phyloP scores from a whole-genome alignment of 2,329 filamentous ascomycete genomes.

The Aspergillus pseudoglaucus region DNA sequence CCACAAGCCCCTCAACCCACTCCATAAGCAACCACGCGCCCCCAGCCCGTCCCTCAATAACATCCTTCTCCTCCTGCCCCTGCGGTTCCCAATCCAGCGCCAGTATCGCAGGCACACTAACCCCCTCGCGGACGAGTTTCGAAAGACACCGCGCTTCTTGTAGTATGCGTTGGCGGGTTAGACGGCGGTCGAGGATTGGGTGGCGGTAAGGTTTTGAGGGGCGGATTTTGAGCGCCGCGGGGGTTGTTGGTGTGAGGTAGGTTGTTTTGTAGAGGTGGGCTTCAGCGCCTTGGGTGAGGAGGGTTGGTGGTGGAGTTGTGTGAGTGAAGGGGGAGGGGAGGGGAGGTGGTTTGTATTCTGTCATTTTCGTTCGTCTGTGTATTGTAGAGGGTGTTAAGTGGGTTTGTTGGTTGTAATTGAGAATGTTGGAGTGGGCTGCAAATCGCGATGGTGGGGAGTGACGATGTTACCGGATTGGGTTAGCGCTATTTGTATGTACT shows the following conservation, averaged over 20 bases:
- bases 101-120: conserved; percentile 75
- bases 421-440: no score
- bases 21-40: conserved; percentile 74
- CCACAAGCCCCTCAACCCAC: conserved; percentile 70
- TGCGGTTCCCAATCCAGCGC: conserved; percentile 57
- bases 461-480: no score
- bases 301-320: conserved; percentile 55
- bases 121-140: conserved; percentile 69
- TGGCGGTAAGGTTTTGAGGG: conserved; percentile 89
- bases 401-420: no score
- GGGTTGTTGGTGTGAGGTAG: conserved; percentile 61
- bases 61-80: conserved; percentile 18
- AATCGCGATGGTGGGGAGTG: no score
- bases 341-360: conserved; percentile 23
- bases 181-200: conserved; percentile 74
- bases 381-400: no score
- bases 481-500: no score
- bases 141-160: conserved; percentile 82
- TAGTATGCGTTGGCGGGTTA: conserved; percentile 80
- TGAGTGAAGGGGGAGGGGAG: conserved; percentile 61
- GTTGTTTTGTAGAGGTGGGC: conserved; percentile 84
- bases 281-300: conserved; percentile 92
- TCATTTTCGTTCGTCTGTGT: background rate
- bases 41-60: conserved; percentile 48
- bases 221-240: conserved; percentile 83